Evolutionary conservation across 108 stramenopile genomes (phyloP).

Genomic region (Cyclostephanos invisitatus): DNA sequence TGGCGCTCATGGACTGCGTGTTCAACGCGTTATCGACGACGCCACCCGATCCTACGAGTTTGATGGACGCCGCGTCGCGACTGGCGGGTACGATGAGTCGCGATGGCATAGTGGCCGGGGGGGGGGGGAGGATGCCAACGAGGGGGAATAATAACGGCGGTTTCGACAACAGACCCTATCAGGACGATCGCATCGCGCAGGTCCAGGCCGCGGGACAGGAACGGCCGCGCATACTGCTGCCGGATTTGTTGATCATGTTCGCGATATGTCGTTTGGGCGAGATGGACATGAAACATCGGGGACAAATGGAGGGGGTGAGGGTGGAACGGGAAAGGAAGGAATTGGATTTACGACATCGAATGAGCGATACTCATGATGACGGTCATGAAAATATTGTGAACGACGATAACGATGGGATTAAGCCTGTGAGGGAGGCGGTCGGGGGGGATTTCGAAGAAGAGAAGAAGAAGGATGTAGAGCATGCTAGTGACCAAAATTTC

Average conservation of each 20-base stretch:
- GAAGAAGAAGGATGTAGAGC: conserved; percentile 11
- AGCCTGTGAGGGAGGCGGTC: conserved; percentile 2
- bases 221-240: conserved; percentile 52
- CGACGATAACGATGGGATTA: conserved; percentile 7
- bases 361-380: conserved; percentile 13
- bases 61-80: conserved; percentile 23
- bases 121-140: conserved; percentile 9
- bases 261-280: conserved; percentile 67
- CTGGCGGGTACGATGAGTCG: background rate
- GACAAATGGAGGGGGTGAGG: conserved; percentile 33
- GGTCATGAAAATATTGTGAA: conserved; percentile 8
- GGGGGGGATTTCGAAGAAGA: background rate
- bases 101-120: too few species aligned
- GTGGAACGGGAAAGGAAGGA: conserved; percentile 20
- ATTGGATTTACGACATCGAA: conserved; percentile 36
- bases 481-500: conserved; percentile 17
- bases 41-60: conserved; percentile 18
- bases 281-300: conserved; percentile 43
- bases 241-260: conserved; percentile 75
- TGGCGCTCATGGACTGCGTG: conserved; percentile 83
- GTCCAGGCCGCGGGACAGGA: conserved; percentile 31
- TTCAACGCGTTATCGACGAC: conserved; percentile 54
- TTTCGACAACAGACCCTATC: conserved; percentile 12
- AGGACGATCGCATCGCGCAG: conserved; percentile 30
- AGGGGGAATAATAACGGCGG: conserved; percentile 13